Conservation (phyloP, 2,329 filamentous ascomycete genomes). For the Phyllosticta citrichinensis region DNA sequence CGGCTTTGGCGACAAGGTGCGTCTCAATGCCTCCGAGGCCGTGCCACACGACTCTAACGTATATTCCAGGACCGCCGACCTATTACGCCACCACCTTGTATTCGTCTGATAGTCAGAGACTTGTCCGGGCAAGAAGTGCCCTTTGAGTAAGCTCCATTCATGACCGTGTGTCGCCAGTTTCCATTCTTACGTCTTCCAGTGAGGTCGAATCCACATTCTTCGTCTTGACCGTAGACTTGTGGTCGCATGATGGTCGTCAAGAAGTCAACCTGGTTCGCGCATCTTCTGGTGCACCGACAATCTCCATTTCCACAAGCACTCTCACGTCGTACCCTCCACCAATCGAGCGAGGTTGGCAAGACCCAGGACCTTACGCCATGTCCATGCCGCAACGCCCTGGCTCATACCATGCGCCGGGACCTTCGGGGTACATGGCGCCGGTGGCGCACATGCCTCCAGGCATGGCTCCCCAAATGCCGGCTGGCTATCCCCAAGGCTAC, state of each 20-base stretch:
- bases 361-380: constrained; percentile 9
- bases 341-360: constrained; percentile 20
- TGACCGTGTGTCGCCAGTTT: neutral
- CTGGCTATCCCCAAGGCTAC: neutral
- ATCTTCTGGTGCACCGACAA: constrained; percentile 50
- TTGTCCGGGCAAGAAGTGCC: constrained; percentile 68
- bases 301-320: constrained; percentile 69
- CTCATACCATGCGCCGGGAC: neutral
- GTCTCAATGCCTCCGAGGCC: constrained; percentile 7
- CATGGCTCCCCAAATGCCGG: constrained; percentile 7
- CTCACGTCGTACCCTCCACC: constrained; percentile 64
- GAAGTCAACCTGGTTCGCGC: constrained; percentile 63
- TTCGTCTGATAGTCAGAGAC: constrained; percentile 72
- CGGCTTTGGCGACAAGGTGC: constrained; percentile 94
- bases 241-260: constrained; percentile 48
- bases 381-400: neutral
- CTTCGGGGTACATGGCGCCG: neutral
- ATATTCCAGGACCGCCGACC: constrained; percentile 69
- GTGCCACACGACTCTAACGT: neutral
- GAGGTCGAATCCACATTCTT: constrained; percentile 61
- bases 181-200: constrained; percentile 29
- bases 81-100: constrained; percentile 90
- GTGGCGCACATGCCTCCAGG: neutral
- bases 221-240: constrained; percentile 60
- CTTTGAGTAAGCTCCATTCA: constrained; percentile 52